Base-by-base conservation (phyloP, 225 moss, liverwort and hornwort species). In the Marchantia polymorpha region DNA sequence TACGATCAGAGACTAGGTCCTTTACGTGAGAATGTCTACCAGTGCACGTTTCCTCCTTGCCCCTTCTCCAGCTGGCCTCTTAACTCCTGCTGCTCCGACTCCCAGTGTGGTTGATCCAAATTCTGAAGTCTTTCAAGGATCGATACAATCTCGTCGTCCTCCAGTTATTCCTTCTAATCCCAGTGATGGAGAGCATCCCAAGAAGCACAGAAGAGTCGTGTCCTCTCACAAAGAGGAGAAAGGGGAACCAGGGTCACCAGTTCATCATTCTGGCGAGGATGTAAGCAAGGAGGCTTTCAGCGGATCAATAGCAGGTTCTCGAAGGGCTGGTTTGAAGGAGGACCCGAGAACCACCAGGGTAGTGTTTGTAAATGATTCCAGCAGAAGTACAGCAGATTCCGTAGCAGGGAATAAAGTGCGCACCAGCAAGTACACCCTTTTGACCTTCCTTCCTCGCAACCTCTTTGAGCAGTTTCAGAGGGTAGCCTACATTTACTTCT, bases 391-490 rank as follows among this genome's bases (percentile, higher is more conserved):
- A 79, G 86, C 56, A 72, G 87, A 82, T 73, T 82, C 79, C 47
- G 31, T 93, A 73, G 78, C 94, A 12, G 91, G 89, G 19, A 96
- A 96, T 27, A 55, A 27, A 52, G 92, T 96, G 52, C 89, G 92
- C 47, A 96, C 92, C 6, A 91, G 92, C 88, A 96, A 96, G 81
- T 96, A 96, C 54, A 90, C 92, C 3, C 16, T 92, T 46, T 53
- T 94, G n/a, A 82, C 96, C 6, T 96, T 96, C 30, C 1, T 96
- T 1, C 96, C 96, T 8, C 83, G 79, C 67, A 96, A 96, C 83
- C 79, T 96, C 69, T 96, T 96, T 78, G 96, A 92, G 84, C 96
- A 96, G 74, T 96, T 94, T 48, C 94, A 92, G 82, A 90, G 96
- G 7, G 86, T 90, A 49, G 96, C 96, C 0, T 96, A 96, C 52